Evolutionary conservation across 2,329 filamentous ascomycete genomes (phyloP).

Genomic region (Didymella glomerata): DNA sequence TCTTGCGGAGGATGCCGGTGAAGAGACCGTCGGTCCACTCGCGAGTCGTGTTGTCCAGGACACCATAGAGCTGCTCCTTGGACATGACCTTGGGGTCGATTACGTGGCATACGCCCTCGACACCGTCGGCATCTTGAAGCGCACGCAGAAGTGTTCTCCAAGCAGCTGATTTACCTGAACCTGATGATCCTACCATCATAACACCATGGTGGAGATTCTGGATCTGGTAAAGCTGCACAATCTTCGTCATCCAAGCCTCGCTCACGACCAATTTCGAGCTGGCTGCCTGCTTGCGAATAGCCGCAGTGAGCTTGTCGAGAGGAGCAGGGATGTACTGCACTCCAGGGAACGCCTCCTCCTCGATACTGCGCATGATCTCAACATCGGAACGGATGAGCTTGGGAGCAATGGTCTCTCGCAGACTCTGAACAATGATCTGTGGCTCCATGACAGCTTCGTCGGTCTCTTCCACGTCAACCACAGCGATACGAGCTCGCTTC

Average conservation of each 20-base stretch:
- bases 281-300: conserved; percentile 81
- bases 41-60: conserved; percentile 91
- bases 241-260: conserved; percentile 96
- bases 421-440: conserved; percentile 97
- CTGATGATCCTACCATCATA: conserved; percentile 99
- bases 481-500: conserved; percentile 81
- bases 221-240: conserved; percentile 96
- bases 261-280: conserved; percentile 89
- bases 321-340: conserved; percentile 92
- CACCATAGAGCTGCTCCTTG: conserved; percentile 96
- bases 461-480: conserved; percentile 62
- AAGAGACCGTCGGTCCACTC: conserved; percentile 99
- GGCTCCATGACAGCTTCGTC: conserved; percentile 83
- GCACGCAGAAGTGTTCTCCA: conserved; percentile 95
- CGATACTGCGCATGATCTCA: conserved; percentile 84
- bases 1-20: conserved; percentile 96
- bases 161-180: conserved; percentile 94
- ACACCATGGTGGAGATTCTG: conserved; percentile 98
- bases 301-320: conserved; percentile 77
- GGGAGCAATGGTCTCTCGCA: conserved; percentile 96
- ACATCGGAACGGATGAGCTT: conserved; percentile 95
- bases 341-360: conserved; percentile 86
- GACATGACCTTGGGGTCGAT: conserved; percentile 99
- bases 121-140: conserved; percentile 85
- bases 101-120: conserved; percentile 95